Evolutionary conservation across 495 filamentous ascomycete genomes (phyloP).

Genomic region (Daldinia childiae): DNA sequence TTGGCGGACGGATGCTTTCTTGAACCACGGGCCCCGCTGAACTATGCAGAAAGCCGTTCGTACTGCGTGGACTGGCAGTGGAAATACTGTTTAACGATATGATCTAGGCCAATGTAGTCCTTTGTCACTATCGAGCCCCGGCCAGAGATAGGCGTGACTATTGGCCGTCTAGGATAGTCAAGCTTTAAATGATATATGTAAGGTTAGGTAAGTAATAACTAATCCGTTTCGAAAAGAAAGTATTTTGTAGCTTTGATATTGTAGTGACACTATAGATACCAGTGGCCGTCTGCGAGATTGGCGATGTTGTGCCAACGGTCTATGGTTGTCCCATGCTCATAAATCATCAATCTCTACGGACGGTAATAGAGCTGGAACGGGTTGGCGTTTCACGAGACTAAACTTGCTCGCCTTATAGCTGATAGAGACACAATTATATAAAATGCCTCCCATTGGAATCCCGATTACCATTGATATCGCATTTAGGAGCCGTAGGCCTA

Average conservation of each 20-base stretch:
- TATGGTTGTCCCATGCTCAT: slow-evolving; percentile 24
- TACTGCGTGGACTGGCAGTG: slow-evolving; percentile 42
- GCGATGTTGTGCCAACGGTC: slow-evolving; percentile 37
- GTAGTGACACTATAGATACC: slow-evolving; percentile 14
- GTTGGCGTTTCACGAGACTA: background rate
- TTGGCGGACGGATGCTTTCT: slow-evolving; percentile 30
- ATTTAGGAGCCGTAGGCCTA: slow-evolving; percentile 12
- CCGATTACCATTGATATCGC: background rate
- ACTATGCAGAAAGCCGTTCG: slow-evolving; percentile 41
- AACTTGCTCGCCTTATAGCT: background rate
- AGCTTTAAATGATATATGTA: slow-evolving; percentile 1
- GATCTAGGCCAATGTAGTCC: slow-evolving; percentile 25
- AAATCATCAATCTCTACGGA: slow-evolving; percentile 1
- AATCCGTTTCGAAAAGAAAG: slow-evolving; percentile 4
- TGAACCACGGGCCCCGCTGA: slow-evolving; percentile 30
- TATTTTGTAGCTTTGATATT: slow-evolving; percentile 5
- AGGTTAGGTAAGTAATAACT: background rate
- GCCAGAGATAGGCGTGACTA: slow-evolving; percentile 1
- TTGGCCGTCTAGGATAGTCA: slow-evolving; percentile 1
- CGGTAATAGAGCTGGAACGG: background rate
- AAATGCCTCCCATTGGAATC: background rate
- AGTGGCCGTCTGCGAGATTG: slow-evolving; percentile 45
- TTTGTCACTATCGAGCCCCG: background rate
- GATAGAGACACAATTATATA: slow-evolving; percentile 7
- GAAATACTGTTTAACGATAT: slow-evolving; percentile 34